Base-by-base conservation (phyloP, 2,329 filamentous ascomycete species). In the Cladophialophora bantiana region DNA sequence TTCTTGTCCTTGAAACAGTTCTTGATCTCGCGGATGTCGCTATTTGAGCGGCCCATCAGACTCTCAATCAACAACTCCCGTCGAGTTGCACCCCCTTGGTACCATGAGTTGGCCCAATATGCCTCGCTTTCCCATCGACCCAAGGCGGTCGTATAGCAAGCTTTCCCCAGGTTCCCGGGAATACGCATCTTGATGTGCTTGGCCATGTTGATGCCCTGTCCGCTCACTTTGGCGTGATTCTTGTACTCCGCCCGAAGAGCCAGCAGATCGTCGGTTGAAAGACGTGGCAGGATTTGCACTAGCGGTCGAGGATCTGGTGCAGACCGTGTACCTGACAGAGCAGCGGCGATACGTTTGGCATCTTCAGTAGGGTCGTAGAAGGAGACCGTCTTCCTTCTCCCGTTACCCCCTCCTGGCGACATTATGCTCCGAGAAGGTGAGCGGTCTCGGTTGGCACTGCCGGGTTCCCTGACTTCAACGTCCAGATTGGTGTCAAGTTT, bases 31-130 rank as follows among this genome's bases (percentile, higher is more conserved):
- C 87, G 85, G 69, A 98, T 92, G 75, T 98, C 95, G n/a, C 87
- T 83, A 77, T 97, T 97, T 34, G 89, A 88, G 5, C 94, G 88
- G 0, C 95, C 95, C 88, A 97, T 96, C 20, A 99, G 85, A 5
- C 89, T 88, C 79, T 99, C 95, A 73, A 98, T 97, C 61, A 99
- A 86, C 40, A 99, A 84, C 78, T 98, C 94, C 5, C 94, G 88
- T 2, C 93, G 86, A 7, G 89, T 92, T 74, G 90, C 91, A 78
- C 94, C 91, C 42, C 90, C 89, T 76, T 97, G 94, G 80, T 97
- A 98, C 89, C 93, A 98, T 79, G 93, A 97, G 78, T 97, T 98
- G 67, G 94, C 93, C 94, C 95, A 99, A 83, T 97, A 97, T 0
- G 93, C 92, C 78, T 99, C 95, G 72, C 89, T 90, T 80, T 97